phyloP scores from a whole-genome alignment of 2,329 filamentous ascomycete genomes.

The Microcyclosporella mali region DNA sequence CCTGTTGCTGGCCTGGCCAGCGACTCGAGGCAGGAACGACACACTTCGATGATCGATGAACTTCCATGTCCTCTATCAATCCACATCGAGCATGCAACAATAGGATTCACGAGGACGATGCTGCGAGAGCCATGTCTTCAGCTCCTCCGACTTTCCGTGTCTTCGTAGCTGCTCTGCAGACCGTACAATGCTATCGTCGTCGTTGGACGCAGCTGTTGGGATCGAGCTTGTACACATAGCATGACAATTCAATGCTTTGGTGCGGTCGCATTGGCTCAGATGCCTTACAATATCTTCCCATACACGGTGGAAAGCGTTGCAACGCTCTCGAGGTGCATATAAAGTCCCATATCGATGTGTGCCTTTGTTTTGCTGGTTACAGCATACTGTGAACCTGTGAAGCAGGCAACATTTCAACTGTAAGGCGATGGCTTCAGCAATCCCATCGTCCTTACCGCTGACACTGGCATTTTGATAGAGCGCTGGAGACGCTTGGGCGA shows the following conservation, averaged over 20 bases:
- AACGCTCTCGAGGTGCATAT: neutral
- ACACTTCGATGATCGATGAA: neutral
- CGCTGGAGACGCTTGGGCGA: no score
- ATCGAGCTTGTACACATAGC: no score
- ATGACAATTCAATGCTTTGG: no score
- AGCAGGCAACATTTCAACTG: neutral
- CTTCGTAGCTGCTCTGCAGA: neutral
- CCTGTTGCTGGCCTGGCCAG: neutral
- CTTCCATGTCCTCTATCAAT: neutral
- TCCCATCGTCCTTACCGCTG: no score
- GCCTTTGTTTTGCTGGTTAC: neutral
- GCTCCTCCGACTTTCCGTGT: conserved; percentile 2
- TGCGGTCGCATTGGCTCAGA: neutral
- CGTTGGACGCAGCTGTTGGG: neutral
- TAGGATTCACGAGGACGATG: neutral
- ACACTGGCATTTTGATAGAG: no score
- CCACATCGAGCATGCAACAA: neutral
- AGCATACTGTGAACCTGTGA: neutral
- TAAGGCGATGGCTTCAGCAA: no score
- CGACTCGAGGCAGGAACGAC: neutral
- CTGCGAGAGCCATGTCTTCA: neutral
- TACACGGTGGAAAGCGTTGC: neutral
- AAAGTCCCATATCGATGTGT: conserved; percentile 3
- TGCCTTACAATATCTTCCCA: conserved; percentile 1
- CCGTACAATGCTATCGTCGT: neutral